These are phyloP conservation scores for Didymella exigua DNA, from an alignment of 2,329 filamentous ascomycete genomes.

Conservation along the genomic window DNA sequence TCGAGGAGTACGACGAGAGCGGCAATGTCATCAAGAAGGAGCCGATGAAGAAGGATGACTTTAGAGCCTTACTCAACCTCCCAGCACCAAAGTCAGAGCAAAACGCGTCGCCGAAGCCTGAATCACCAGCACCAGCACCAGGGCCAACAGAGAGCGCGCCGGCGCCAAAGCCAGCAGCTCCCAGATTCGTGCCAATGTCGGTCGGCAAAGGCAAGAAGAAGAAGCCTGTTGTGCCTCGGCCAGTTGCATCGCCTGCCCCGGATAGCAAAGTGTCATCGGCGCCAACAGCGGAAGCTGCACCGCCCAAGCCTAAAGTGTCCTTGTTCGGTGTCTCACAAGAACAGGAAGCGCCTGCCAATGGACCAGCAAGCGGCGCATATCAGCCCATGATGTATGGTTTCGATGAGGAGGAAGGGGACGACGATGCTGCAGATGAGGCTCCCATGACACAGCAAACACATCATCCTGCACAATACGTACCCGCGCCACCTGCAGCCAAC, in stretches of 20 bases:
- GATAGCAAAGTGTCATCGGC: conserved; percentile 3
- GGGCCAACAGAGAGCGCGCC: conserved; percentile 60
- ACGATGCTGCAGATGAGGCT: conserved; percentile 20
- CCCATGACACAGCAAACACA: conserved; percentile 7
- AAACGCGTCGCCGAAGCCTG: conserved; percentile 37
- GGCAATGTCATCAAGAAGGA: conserved; percentile 39
- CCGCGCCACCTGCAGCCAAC: conserved; percentile 46
- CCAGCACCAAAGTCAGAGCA: conserved; percentile 35
- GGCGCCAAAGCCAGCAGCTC: conserved; percentile 74
- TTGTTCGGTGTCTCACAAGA: conserved; percentile 68
- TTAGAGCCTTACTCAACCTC: conserved; percentile 44
- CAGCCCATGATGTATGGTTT: conserved; percentile 47
- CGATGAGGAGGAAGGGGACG: conserved; percentile 25
- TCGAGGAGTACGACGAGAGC: conserved; percentile 45
- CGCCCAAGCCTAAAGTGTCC: conserved; percentile 63
- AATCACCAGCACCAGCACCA: background rate
- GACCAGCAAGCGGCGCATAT: conserved; percentile 38
- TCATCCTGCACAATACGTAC: conserved; percentile 12
- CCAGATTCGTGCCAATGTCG: conserved; percentile 85
- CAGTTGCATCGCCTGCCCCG: conserved; percentile 8
- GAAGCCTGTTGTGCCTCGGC: conserved; percentile 22
- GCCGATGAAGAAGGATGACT: conserved; percentile 39
- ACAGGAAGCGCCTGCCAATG: conserved; percentile 37
- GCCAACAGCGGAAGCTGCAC: conserved; percentile 27
- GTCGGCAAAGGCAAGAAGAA: conserved; percentile 72